A percentile compares a stretch with the other conserved stretches of the same genome.
Conservation (phyloP, 2,329 filamentous ascomycete species). For the Emydomyces testavorans region DNA sequence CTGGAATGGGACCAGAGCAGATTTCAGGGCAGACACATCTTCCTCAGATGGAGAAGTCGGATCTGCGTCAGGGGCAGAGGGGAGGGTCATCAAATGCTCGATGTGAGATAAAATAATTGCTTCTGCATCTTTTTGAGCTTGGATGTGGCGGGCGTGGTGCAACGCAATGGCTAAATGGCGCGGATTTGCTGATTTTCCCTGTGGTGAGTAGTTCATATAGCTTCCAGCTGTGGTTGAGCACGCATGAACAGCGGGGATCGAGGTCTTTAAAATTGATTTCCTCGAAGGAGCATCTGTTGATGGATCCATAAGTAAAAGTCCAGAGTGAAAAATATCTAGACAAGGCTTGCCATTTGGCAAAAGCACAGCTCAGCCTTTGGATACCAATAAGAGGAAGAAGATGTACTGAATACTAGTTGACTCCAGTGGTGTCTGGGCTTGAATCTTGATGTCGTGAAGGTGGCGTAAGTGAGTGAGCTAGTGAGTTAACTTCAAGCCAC, state of each 20-base stretch:
- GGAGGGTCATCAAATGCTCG: slow-evolving; percentile 57
- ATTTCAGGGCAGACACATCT: slow-evolving; percentile 56
- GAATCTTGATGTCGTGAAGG: background rate
- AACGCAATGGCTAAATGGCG: slow-evolving; percentile 53
- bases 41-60: slow-evolving; percentile 43
- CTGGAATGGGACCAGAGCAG: slow-evolving; percentile 61
- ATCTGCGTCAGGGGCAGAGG: slow-evolving; percentile 42
- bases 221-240: slow-evolving; percentile 33
- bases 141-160: slow-evolving; percentile 69
- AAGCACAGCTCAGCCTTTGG: background rate
- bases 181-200: slow-evolving; percentile 29
- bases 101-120: slow-evolving; percentile 59
- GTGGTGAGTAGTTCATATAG: slow-evolving; percentile 24
- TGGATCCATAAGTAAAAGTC: background rate
- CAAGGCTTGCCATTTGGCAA: background rate
- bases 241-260: slow-evolving; percentile 33
- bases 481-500: no score
- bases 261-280: slow-evolving; percentile 54
- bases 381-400: background rate
- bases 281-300: slow-evolving; percentile 22
- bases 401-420: background rate
- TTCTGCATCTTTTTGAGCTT: slow-evolving; percentile 71
- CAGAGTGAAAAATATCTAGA: background rate
- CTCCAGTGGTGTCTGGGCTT: background rate
- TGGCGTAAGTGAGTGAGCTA: slow-evolving; percentile 10